phyloP scores from a whole-genome alignment of 2,329 filamentous ascomycete species.

The Xenosphaeropsis pyriputrescens region DNA sequence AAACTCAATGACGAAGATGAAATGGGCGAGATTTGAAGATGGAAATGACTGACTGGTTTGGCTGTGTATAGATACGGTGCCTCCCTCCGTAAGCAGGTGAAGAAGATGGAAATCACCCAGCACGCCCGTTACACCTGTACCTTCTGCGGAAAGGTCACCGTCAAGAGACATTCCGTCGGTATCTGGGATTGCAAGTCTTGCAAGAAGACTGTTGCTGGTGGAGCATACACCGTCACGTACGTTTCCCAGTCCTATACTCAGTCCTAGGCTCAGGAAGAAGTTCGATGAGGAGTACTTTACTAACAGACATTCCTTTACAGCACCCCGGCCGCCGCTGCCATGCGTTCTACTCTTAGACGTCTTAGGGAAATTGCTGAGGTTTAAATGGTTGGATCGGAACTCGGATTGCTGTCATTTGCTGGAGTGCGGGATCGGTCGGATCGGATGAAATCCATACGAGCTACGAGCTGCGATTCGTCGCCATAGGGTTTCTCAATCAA shows the following conservation, averaged over 20 bases:
- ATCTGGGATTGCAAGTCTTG: constrained; percentile 97
- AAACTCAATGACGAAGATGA: no score
- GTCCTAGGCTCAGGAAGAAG: no score
- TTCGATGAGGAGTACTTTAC: background rate
- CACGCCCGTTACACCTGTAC: constrained; percentile 96
- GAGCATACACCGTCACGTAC: constrained; percentile 94
- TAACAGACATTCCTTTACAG: constrained; percentile 27
- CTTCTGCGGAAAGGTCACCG: constrained; percentile 95
- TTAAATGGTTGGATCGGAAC: constrained; percentile 31
- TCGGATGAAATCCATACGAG: constrained; percentile 7
- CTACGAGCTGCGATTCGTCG: constrained; percentile 14
- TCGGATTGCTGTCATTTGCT: constrained; percentile 12
- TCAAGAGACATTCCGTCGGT: constrained; percentile 80
- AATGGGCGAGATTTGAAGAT: no score
- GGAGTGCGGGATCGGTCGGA: constrained; percentile 17
- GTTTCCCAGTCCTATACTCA: constrained; percentile 25
- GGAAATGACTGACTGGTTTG: no score
- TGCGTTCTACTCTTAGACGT: constrained; percentile 91
- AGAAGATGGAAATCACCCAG: constrained; percentile 99
- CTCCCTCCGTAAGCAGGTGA: constrained; percentile 96
- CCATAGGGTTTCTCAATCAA: constrained; percentile 4
- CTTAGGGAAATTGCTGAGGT: constrained; percentile 96
- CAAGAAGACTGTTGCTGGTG: constrained; percentile 86
- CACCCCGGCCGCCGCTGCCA: constrained; percentile 84
- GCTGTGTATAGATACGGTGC: constrained; percentile 68